Percentiles rank a stretch among this genome's conserved stretches.
Conservation (phyloP, 2,329 filamentous ascomycete genomes). For the Penicillium sp. region DNA sequence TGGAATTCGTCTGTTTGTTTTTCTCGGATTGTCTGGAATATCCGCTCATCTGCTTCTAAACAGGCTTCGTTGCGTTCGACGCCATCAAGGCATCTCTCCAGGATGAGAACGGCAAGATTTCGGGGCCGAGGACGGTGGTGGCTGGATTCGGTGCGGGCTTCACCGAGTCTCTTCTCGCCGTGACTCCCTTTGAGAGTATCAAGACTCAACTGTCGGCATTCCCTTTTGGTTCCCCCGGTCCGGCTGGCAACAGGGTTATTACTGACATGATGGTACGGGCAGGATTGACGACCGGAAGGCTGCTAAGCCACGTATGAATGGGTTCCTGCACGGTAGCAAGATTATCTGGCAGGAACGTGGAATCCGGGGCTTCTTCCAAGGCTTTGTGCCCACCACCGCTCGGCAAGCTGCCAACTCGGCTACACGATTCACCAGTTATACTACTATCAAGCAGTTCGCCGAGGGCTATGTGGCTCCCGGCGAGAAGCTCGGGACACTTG, state of each 20-base stretch:
- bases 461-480: constrained; percentile 91
- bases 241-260: neutral
- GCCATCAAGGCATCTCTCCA: constrained; percentile 83
- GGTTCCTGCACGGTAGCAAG: constrained; percentile 86
- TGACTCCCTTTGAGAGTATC: constrained; percentile 96
- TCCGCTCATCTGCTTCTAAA: neutral
- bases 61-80: constrained; percentile 93
- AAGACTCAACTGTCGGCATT: constrained; percentile 81
- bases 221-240: constrained; percentile 12
- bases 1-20: constrained; percentile 72
- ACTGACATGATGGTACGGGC: constrained; percentile 9
- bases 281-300: constrained; percentile 94
- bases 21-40: neutral
- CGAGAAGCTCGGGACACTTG: constrained; percentile 85
- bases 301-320: constrained; percentile 80
- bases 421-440: constrained; percentile 88
- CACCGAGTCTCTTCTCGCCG: constrained; percentile 88
- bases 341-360: constrained; percentile 89
- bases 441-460: constrained; percentile 84
- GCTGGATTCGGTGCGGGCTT: constrained; percentile 94
- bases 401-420: constrained; percentile 94
- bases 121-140: constrained; percentile 85
- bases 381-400: constrained; percentile 91
- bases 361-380: constrained; percentile 91
- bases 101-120: constrained; percentile 84